Conservation (phyloP, 495 filamentous ascomycete genomes). For the Clohesyomyces aquaticus region DNA sequence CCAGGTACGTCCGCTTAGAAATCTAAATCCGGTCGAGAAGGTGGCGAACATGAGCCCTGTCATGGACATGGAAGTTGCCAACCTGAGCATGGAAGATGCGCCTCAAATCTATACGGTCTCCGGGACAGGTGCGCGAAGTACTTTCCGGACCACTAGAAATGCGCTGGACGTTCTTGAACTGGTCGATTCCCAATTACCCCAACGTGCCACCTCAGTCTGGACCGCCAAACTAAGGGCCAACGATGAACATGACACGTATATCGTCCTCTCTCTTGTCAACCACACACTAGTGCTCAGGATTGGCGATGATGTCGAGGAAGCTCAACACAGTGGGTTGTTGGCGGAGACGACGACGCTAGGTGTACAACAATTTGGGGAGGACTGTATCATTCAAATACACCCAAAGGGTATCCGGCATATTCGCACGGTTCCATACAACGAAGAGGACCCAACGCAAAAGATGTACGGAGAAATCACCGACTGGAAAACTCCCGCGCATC, state of each 20-base stretch:
- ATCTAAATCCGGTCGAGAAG: slow-evolving; percentile 81
- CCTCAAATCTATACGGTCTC: slow-evolving; percentile 95
- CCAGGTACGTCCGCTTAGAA: slow-evolving; percentile 75
- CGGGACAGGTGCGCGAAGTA: slow-evolving; percentile 84
- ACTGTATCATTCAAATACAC: slow-evolving; percentile 91
- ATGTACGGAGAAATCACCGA: slow-evolving; percentile 70
- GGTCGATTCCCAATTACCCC: slow-evolving; percentile 85
- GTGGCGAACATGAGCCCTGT: slow-evolving; percentile 89
- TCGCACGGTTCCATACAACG: slow-evolving; percentile 52
- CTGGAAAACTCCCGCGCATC: slow-evolving; percentile 90
- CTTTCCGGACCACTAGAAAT: slow-evolving; percentile 88
- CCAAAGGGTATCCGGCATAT: slow-evolving; percentile 94
- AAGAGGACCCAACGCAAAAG: slow-evolving; percentile 49
- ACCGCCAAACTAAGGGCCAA: slow-evolving; percentile 82
- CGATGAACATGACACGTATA: slow-evolving; percentile 83
- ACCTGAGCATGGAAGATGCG: slow-evolving; percentile 86
- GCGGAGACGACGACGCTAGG: slow-evolving; percentile 84
- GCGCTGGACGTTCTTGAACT: slow-evolving; percentile 92
- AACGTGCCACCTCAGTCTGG: slow-evolving; percentile 88
- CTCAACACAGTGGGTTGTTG: slow-evolving; percentile 88
- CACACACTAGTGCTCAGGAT: slow-evolving; percentile 87
- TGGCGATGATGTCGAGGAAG: slow-evolving; percentile 94
- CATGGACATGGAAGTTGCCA: slow-evolving; percentile 86
- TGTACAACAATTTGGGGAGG: slow-evolving; percentile 91
- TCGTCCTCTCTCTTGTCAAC: slow-evolving; percentile 70